Conservation (phyloP, 2,329 filamentous ascomycete species). For the Aspergillus nomiae region DNA sequence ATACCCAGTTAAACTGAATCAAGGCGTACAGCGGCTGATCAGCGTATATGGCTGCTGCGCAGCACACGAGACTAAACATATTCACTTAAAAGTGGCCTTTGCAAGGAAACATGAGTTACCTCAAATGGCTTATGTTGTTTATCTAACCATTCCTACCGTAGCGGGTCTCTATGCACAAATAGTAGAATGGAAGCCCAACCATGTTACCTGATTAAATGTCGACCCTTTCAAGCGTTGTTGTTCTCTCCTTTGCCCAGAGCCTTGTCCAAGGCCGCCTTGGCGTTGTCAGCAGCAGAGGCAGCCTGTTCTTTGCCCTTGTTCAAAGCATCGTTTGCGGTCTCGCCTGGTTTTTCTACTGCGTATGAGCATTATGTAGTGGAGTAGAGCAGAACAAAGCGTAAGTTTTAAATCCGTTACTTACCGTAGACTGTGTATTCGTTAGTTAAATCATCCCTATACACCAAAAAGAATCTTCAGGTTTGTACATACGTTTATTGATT, state of each 20-base stretch:
- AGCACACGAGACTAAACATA: neutral
- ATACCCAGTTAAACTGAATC: conserved; percentile 10
- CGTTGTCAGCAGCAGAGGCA: conserved; percentile 4
- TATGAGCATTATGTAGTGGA: neutral
- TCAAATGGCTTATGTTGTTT: neutral
- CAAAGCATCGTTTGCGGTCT: neutral
- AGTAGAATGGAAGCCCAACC: neutral
- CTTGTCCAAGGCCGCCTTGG: conserved; percentile 3
- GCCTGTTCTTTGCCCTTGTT: conserved; percentile 11
- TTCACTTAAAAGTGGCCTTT: neutral
- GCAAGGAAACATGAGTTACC: neutral
- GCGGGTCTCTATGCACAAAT: neutral
- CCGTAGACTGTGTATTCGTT: neutral
- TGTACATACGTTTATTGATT: conserved; percentile 1
- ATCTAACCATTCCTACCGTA: neutral
- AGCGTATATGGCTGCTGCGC: neutral
- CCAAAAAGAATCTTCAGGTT: neutral
- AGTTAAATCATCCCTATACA: neutral
- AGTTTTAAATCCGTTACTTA: neutral
- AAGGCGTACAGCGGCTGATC: neutral
- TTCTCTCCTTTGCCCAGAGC: neutral
- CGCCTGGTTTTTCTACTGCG: neutral
- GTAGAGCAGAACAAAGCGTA: neutral
- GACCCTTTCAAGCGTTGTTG: neutral
- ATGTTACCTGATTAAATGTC: neutral